Conservation (phyloP, 495 filamentous ascomycete species). For the Penicillium paradoxum region DNA sequence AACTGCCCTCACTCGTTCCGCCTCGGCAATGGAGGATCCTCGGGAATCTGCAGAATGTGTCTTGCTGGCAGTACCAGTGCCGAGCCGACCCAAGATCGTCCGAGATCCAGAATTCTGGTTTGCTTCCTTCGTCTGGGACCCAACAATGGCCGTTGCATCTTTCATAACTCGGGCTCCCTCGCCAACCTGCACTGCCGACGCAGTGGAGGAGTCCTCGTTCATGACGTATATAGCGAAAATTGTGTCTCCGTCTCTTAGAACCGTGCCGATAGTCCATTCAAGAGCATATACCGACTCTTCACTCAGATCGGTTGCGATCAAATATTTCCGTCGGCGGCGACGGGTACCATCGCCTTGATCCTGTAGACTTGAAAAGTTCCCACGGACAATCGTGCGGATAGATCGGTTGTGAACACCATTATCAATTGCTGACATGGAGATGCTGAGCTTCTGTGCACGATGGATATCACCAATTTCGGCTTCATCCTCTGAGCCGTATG, state of each 20-base stretch:
- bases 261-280: constrained; percentile 95
- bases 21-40: constrained; percentile 56
- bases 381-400: constrained; percentile 82
- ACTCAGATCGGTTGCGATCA: constrained; percentile 89
- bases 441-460: constrained; percentile 75
- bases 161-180: constrained; percentile 62
- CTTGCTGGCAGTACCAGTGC: constrained; percentile 39
- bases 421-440: constrained; percentile 70
- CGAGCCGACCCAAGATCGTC: constrained; percentile 32
- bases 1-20: constrained; percentile 70
- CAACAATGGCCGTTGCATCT: constrained; percentile 59
- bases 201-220: constrained; percentile 63
- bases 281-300: constrained; percentile 90
- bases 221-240: constrained; percentile 86
- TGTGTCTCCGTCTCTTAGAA: constrained; percentile 93
- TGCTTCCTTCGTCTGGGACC: constrained; percentile 47
- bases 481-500: constrained; percentile 82
- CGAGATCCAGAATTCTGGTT: constrained; percentile 28
- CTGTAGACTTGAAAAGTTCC: constrained; percentile 69
- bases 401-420: constrained; percentile 73
- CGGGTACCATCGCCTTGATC: constrained; percentile 69
- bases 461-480: constrained; percentile 77
- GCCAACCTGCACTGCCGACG: constrained; percentile 45
- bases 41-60: constrained; percentile 40
- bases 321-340: constrained; percentile 74